A percentile compares a stretch with the other conserved stretches of the same genome.
These are phyloP conservation scores for Pleoardoris graminearum DNA, from an alignment of 2,329 filamentous ascomycete species.

Conservation along the genomic window DNA sequence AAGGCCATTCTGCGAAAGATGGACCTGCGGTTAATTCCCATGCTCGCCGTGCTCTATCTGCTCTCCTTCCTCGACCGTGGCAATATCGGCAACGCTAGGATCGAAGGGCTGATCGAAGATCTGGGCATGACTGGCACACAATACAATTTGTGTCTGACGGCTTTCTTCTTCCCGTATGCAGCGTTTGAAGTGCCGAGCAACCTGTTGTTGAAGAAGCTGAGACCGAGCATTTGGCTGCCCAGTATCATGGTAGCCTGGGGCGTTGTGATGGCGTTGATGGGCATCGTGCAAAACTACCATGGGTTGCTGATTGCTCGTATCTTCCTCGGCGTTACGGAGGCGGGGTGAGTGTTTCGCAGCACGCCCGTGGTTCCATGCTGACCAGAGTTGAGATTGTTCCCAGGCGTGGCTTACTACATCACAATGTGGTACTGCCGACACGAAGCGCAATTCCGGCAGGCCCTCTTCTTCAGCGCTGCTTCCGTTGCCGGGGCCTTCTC, in stretches of 20 bases:
- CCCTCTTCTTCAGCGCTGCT: slow-evolving; percentile 62
- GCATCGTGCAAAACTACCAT: slow-evolving; percentile 51
- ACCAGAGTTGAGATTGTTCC: slow-evolving; percentile 30
- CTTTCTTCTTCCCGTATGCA: slow-evolving; percentile 63
- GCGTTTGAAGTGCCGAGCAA: slow-evolving; percentile 60
- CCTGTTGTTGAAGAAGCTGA: slow-evolving; percentile 62
- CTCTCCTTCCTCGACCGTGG: slow-evolving; percentile 42
- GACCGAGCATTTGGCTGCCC: slow-evolving; percentile 49
- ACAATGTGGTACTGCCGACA: slow-evolving; percentile 67
- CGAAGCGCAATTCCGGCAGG: slow-evolving; percentile 61
- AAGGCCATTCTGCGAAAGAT: slow-evolving; percentile 48
- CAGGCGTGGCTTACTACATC: slow-evolving; percentile 56
- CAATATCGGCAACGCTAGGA: slow-evolving; percentile 50
- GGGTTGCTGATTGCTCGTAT: slow-evolving; percentile 52
- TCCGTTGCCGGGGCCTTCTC: slow-evolving; percentile 63
- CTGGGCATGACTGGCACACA: slow-evolving; percentile 54
- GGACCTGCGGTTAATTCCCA: slow-evolving; percentile 46
- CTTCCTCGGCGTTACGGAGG: slow-evolving; percentile 49
- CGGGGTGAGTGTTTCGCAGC: slow-evolving; percentile 25
- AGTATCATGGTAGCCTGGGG: slow-evolving; percentile 58
- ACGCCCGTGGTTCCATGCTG: neutral
- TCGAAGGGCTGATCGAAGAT: slow-evolving; percentile 39
- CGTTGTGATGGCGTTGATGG: slow-evolving; percentile 55
- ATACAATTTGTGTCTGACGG: slow-evolving; percentile 66
- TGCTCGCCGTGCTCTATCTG: slow-evolving; percentile 46